phyloP scores from a whole-genome alignment of 352 stramenopile genomes.

The Phytophthora tentaculata region DNA sequence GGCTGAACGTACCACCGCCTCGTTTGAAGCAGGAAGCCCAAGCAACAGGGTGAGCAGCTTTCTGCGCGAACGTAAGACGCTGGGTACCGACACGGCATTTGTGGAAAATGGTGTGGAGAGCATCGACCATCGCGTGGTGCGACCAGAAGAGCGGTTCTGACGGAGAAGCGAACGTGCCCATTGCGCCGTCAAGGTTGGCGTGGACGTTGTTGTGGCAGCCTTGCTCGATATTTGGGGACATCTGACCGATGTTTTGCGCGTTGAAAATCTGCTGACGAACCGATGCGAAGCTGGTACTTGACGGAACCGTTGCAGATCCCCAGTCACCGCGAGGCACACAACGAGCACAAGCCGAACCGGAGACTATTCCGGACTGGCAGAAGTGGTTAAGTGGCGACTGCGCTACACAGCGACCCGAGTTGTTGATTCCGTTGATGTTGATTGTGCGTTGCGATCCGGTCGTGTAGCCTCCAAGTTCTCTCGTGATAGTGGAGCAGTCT shows the following conservation, averaged over 20 bases:
- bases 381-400: conserved; percentile 58
- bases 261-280: conserved; percentile 58
- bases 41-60: conserved; percentile 46
- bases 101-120: conserved; percentile 76
- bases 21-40: conserved; percentile 57
- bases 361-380: conserved; percentile 43
- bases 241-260: conserved; percentile 56
- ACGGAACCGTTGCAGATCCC: conserved; percentile 35
- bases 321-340: conserved; percentile 66
- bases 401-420: conserved; percentile 47
- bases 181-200: conserved; percentile 46
- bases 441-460: conserved; percentile 26
- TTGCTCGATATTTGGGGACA: conserved; percentile 52
- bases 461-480: conserved; percentile 48
- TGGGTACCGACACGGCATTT: conserved; percentile 63
- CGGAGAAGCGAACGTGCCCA: conserved; percentile 57
- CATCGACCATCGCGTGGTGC: conserved; percentile 71
- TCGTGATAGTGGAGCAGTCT: conserved; percentile 51
- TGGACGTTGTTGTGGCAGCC: conserved; percentile 73
- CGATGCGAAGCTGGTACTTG: conserved; percentile 46
- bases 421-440: conserved; percentile 53
- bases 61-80: conserved; percentile 54
- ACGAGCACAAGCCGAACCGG: conserved; percentile 31
- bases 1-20: conserved; percentile 43
- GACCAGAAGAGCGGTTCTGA: conserved; percentile 81